Evolutionary conservation across 1,284 basidiomycete species (phyloP), one percentile per base, ranked within the genome.

Genomic region (Ceratobasidium sp.): DNA sequence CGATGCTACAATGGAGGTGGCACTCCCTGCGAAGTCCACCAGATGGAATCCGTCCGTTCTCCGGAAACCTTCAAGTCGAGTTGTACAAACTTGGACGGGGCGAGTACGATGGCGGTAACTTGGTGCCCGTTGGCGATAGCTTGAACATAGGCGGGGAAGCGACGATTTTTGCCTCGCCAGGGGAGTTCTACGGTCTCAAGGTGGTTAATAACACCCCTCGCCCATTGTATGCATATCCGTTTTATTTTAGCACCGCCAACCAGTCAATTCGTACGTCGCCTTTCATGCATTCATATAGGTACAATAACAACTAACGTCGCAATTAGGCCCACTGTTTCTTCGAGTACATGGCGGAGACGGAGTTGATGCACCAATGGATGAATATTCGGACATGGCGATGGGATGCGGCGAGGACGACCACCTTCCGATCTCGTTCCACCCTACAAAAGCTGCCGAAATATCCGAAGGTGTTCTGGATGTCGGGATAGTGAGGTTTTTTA

Each of bases 151-250:
- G 13, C 22, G 58, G 58, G 6, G 32, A 50, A 3, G 58, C 40
- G 13, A 25, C 17, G 3, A 34, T 64, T 34, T 43, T 31, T 15
- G 34, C 20, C 47, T 5, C 32, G 20, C 29, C 31, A 25, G 17
- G 52, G 13, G 45, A 49, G 5, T 34, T 13, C n/a, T 52, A 52
- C 32, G 45, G 43, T 5, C 8, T 64, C 29, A 49, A 50, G 6
- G 12, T 50, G 1, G 29, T 40, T n/a, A 64, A 52, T 31, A n/a
- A 22, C 12, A 31, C 57, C 17, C 10, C 10, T n/a, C 40, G 8
- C 13, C 31, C 49, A n/a, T 45, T 64, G 8, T 38, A 64, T 38
- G 17, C 45, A 17, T 64, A 64, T 29, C 32, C 52, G 13, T 50
- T 64, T 25, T 47, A 64, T 32, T 64, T 64, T n/a, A 22, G 20